phyloP scores from a whole-genome alignment of 495 filamentous ascomycete species.

The Trichocladium antarcticum region DNA sequence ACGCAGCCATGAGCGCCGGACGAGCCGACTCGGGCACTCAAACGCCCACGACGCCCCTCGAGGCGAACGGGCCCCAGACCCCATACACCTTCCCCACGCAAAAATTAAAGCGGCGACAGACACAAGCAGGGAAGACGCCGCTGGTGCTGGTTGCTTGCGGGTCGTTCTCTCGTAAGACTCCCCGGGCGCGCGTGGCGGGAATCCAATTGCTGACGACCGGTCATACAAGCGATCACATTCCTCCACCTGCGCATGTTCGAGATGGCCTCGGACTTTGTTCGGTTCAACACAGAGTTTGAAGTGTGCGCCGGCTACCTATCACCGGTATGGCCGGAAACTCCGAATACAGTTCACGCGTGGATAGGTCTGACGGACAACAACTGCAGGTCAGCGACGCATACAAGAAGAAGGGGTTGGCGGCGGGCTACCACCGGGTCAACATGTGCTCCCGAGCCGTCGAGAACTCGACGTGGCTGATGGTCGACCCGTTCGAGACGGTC shows the following conservation, averaged over 20 bases:
- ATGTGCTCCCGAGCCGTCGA: slow-evolving; percentile 77
- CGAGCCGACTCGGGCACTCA: slow-evolving; percentile 1
- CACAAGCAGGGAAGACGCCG: slow-evolving; percentile 58
- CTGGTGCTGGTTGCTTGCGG: slow-evolving; percentile 82
- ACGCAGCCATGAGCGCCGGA: not conserved
- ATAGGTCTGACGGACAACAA: not conserved
- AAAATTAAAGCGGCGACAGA: slow-evolving; percentile 58
- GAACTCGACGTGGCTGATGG: slow-evolving; percentile 70
- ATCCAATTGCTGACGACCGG: slow-evolving; percentile 7
- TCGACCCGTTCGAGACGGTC: slow-evolving; percentile 58
- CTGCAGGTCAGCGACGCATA: slow-evolving; percentile 53
- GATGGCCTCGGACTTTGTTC: slow-evolving; percentile 72
- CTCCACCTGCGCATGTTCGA: slow-evolving; percentile 93
- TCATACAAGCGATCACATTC: slow-evolving; percentile 54
- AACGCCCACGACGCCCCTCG: not conserved
- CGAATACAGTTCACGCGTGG: too few relatives aligned
- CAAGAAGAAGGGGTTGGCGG: slow-evolving; percentile 79
- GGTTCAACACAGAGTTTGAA: slow-evolving; percentile 72
- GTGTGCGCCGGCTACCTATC: slow-evolving; percentile 74
- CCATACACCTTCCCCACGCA: slow-evolving; percentile 63
- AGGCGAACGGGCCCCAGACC: slow-evolving; percentile 16
- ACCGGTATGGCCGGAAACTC: slow-evolving; percentile 14
- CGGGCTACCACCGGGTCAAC: slow-evolving; percentile 27
- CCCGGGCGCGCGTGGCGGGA: not conserved
- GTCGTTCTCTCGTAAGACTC: slow-evolving; percentile 51